Percentiles rank a stretch among this genome's conserved stretches.
phyloP scores from a whole-genome alignment of 2,329 filamentous ascomycete species.

The Paracamarosporium sp. region DNA sequence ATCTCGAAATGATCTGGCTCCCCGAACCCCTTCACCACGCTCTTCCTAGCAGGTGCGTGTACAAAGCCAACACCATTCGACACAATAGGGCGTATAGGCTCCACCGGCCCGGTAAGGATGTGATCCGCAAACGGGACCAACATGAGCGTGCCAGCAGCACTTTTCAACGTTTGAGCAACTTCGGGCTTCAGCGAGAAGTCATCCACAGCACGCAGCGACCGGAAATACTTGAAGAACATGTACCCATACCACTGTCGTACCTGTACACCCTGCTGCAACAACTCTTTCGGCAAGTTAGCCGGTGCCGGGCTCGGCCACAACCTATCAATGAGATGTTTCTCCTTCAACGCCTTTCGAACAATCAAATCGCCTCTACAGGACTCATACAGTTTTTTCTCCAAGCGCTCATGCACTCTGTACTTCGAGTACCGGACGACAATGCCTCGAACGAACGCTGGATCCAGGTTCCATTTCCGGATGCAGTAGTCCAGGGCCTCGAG shows the following conservation, averaged over 20 bases:
- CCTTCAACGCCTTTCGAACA: slow-evolving; percentile 45
- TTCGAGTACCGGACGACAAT: slow-evolving; percentile 42
- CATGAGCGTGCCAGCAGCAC: slow-evolving; percentile 39
- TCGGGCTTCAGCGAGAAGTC: slow-evolving; percentile 40
- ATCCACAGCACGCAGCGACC: slow-evolving; percentile 35
- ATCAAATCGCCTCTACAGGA: slow-evolving; percentile 41
- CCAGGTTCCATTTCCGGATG: slow-evolving; percentile 37
- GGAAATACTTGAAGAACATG: slow-evolving; percentile 48
- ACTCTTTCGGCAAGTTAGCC: slow-evolving; percentile 29
- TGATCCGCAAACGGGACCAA: slow-evolving; percentile 44
- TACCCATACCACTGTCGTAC: slow-evolving; percentile 45
- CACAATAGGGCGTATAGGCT: slow-evolving; percentile 43
- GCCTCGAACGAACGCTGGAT: slow-evolving; percentile 38
- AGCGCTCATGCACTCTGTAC: slow-evolving; percentile 42
- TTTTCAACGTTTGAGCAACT: slow-evolving; percentile 38
- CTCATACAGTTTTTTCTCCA: slow-evolving; percentile 47
- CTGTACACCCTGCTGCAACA: slow-evolving; percentile 40
- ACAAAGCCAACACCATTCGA: slow-evolving; percentile 39
- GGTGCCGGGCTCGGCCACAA: slow-evolving; percentile 44
- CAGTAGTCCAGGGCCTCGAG: slow-evolving; percentile 43
- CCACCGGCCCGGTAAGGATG: slow-evolving; percentile 38
- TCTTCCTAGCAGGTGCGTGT: slow-evolving; percentile 28
- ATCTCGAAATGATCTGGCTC: slow-evolving; percentile 41
- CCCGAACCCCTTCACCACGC: slow-evolving; percentile 27
- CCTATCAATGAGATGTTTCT: slow-evolving; percentile 45